A percentile compares a stretch with the other conserved stretches of the same genome.
These are phyloP conservation scores for Saturnispora serradocipensis DNA, from an alignment of 805 yeast species.

Conservation along the genomic window DNA sequence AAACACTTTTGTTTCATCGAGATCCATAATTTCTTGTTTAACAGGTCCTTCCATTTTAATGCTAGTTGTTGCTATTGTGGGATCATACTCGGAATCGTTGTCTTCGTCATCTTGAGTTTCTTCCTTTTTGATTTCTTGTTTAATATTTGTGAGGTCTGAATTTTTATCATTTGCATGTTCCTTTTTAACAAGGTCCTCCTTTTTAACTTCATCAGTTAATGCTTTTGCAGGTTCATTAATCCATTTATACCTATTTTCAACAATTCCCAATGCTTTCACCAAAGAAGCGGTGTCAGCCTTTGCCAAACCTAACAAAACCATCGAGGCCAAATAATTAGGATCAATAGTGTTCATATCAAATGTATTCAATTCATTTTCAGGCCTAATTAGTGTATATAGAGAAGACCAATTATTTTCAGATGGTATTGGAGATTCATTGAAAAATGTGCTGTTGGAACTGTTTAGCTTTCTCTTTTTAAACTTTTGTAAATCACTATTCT, in stretches of 20 bases:
- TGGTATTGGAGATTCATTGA: constrained; percentile 27
- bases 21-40: not conserved
- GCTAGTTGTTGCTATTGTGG: not conserved
- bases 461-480: constrained; percentile 19
- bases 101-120: constrained; percentile 15
- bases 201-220: not conserved
- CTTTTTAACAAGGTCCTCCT: not conserved
- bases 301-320: constrained; percentile 58
- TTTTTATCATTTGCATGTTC: constrained; percentile 23
- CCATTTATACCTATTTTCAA: constrained; percentile 52
- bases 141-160: constrained; percentile 6
- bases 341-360: constrained; percentile 69
- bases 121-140: constrained; percentile 13
- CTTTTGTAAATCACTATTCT: constrained; percentile 14
- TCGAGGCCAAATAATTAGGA: constrained; percentile 49
- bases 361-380: constrained; percentile 45
- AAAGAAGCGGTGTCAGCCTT: constrained; percentile 44
- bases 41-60: not conserved
- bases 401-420: constrained; percentile 44
- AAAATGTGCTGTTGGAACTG: constrained; percentile 18
- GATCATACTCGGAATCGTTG: constrained; percentile 18
- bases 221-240: constrained; percentile 17
- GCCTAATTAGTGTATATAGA: constrained; percentile 57
- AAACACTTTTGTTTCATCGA: constrained; percentile 23
- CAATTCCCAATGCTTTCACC: constrained; percentile 58